These are phyloP conservation scores for Alternaria sp. DNA, from an alignment of 2,329 filamentous ascomycete species.

Conservation along the genomic window DNA sequence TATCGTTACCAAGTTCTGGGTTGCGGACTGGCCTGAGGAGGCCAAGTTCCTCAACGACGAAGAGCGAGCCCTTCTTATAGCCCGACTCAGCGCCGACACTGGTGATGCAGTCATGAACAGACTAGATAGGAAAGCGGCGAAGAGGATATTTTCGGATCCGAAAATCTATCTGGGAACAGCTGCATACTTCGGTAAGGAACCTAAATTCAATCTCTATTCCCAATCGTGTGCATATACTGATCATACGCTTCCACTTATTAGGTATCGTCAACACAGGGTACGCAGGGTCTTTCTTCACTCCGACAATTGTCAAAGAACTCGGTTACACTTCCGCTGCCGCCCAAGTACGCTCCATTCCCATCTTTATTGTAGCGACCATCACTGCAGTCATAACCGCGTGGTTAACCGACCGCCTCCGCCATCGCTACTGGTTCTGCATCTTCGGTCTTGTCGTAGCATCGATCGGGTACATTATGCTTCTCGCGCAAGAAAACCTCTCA, in stretches of 20 bases:
- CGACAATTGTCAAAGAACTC: conserved; percentile 53
- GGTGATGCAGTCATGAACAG: conserved; percentile 61
- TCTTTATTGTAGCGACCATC: conserved; percentile 52
- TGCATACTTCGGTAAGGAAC: conserved; percentile 28
- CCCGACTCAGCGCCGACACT: conserved; percentile 39
- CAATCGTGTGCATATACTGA: neutral
- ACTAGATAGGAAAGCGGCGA: conserved; percentile 58
- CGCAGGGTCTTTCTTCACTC: conserved; percentile 54
- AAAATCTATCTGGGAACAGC: conserved; percentile 41
- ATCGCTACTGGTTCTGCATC: conserved; percentile 64
- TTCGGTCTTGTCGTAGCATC: conserved; percentile 59
- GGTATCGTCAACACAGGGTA: conserved; percentile 59
- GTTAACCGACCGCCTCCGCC: conserved; percentile 60
- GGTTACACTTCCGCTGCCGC: conserved; percentile 51
- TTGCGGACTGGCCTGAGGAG: conserved; percentile 59
- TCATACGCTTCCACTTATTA: neutral
- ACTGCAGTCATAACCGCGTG: conserved; percentile 53
- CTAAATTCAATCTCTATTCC: neutral
- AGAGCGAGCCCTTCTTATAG: conserved; percentile 42
- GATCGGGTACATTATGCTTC: conserved; percentile 64
- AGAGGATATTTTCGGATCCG: conserved; percentile 55
- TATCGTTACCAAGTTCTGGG: conserved; percentile 59
- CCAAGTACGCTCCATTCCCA: conserved; percentile 52
- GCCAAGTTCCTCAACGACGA: conserved; percentile 45
- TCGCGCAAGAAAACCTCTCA: conserved; percentile 57